These are phyloP conservation scores for Yamadazyma kanchanaburiensis DNA, from an alignment of 1,139 yeast genomes.

Conservation along the genomic window DNA sequence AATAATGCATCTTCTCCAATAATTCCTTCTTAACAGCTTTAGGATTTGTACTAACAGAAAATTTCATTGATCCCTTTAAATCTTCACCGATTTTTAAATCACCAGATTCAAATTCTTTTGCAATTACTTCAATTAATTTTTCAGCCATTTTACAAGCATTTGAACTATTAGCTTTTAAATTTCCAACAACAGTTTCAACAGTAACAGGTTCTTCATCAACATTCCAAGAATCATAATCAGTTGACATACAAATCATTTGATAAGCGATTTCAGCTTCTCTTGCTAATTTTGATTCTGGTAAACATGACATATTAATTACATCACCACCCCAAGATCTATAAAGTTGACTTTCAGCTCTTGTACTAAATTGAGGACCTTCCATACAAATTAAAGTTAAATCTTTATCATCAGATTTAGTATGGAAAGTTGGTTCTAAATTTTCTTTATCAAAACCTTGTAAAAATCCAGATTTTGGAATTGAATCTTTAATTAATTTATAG, in stretches of 20 bases:
- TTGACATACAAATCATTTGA: conserved; percentile 98
- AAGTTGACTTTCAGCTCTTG: conserved; percentile 92
- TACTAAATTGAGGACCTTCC: conserved; percentile 99
- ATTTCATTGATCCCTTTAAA: conserved; percentile 74
- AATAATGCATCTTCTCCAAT: conserved; percentile 74
- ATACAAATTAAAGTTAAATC: conserved; percentile 88
- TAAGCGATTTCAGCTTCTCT: conserved; percentile 95
- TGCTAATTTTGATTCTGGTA: conserved; percentile 95
- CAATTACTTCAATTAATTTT: conserved; percentile 62
- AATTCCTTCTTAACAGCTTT: conserved; percentile 70
- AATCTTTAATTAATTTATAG: conserved; percentile 59
- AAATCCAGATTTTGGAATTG: conserved; percentile 48
- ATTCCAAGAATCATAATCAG: conserved; percentile 98
- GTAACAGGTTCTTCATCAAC: conserved; percentile 94
- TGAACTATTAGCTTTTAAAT: conserved; percentile 79
- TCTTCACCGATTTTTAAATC: conserved; percentile 57
- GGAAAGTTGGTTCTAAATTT: conserved; percentile 43
- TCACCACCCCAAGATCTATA: conserved; percentile 92
- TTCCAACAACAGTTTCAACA: conserved; percentile 91
- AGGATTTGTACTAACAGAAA: conserved; percentile 77
- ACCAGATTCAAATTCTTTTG: conserved; percentile 57
- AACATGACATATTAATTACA: conserved; percentile 92
- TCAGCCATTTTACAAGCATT: conserved; percentile 82
- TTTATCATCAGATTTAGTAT: conserved; percentile 51
- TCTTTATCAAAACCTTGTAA: conserved; percentile 47